Conservation (phyloP, 768 basidiomycete genomes). For the Dioszegia aurantiaca region DNA sequence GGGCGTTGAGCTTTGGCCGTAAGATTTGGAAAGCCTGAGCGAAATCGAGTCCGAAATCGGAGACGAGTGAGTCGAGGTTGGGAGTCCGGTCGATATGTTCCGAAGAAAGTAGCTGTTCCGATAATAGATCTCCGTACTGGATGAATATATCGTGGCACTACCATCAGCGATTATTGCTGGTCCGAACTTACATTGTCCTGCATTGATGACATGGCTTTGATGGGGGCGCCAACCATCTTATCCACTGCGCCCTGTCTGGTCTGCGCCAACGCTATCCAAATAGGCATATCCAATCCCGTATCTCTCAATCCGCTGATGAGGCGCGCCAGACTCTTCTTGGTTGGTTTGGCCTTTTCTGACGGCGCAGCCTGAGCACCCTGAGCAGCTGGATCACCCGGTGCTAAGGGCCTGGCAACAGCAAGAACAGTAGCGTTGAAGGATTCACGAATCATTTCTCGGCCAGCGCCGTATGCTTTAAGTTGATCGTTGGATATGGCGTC, state of each 20-base stretch:
- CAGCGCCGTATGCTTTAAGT: constrained; percentile 85
- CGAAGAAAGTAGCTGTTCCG: constrained; percentile 65
- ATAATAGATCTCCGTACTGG: constrained; percentile 86
- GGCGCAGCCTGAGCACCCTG: constrained; percentile 38
- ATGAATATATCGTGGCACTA: constrained; percentile 88
- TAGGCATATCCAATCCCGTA: constrained; percentile 71
- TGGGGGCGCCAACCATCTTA: constrained; percentile 31
- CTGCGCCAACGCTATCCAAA: constrained; percentile 87
- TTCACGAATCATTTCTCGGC: constrained; percentile 79
- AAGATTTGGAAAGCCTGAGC: constrained; percentile 92
- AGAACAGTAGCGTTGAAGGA: constrained; percentile 56
- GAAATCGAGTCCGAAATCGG: constrained; percentile 73
- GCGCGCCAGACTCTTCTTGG: constrained; percentile 42
- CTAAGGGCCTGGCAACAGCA: constrained; percentile 29
- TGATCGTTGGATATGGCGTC: constrained; percentile 74
- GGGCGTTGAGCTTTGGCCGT: constrained; percentile 59
- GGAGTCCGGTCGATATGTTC: constrained; percentile 77
- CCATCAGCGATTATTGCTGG: constrained; percentile 26
- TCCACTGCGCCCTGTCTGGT: constrained; percentile 59
- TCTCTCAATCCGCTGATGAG: constrained; percentile 48
- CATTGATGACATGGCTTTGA: constrained; percentile 63
- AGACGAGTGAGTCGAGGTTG: constrained; percentile 67
- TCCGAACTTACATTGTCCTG: constrained; percentile 74
- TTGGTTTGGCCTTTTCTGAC: constrained; percentile 44
- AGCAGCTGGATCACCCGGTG: constrained; percentile 22